Conservation (phyloP, 768 basidiomycete genomes). For the Suillus plorans region DNA sequence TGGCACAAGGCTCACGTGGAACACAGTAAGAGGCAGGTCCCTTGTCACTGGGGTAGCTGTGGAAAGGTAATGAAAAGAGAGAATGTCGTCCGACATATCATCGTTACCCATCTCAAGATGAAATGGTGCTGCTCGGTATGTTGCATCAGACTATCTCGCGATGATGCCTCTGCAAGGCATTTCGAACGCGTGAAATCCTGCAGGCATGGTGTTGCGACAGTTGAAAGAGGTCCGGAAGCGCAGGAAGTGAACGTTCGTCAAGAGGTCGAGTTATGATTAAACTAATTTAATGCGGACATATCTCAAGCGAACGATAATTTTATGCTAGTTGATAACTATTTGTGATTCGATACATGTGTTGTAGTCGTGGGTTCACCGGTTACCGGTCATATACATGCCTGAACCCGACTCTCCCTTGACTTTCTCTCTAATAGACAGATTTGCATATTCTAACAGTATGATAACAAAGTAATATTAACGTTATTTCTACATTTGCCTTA, state of each 20-base stretch:
- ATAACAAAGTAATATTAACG: not conserved
- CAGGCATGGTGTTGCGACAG: constrained; percentile 10
- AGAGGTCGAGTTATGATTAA: constrained; percentile 14
- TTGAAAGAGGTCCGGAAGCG: constrained; percentile 8
- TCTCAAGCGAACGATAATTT: not conserved
- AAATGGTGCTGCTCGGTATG: constrained; percentile 32
- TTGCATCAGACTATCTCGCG: constrained; percentile 26
- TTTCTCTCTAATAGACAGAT: not conserved
- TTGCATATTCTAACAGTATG: not conserved
- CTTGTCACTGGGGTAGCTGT: constrained; percentile 27
- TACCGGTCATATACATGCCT: not conserved
- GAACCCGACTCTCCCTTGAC: not conserved
- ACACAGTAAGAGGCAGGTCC: constrained; percentile 10
- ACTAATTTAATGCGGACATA: not conserved
- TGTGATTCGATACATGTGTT: not conserved
- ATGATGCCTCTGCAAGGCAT: constrained; percentile 32
- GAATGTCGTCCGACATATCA: constrained; percentile 28
- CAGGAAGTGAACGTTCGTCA: constrained; percentile 21
- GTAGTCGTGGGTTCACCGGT: not conserved
- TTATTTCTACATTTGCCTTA: not conserved
- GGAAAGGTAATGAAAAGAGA: constrained; percentile 31
- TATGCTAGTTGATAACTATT: not conserved
- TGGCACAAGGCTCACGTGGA: constrained; percentile 21
- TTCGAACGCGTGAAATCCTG: constrained; percentile 27
- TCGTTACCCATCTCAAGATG: constrained; percentile 28